Evolutionary conservation across 73 alveolate species (phyloP), one percentile per base, ranked within the genome.

Genomic region (Stentor roeselii): DNA sequence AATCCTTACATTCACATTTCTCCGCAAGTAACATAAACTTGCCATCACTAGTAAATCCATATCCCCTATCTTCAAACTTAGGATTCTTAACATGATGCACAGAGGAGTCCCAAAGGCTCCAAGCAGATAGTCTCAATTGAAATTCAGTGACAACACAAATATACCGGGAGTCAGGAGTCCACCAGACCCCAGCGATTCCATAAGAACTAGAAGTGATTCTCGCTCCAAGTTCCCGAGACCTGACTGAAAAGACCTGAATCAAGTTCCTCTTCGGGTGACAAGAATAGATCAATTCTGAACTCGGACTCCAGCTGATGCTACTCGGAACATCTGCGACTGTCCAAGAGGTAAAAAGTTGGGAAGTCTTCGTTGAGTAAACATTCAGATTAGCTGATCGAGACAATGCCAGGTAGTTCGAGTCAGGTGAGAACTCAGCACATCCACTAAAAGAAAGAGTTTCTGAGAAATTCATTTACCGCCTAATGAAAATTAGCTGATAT

Each of bases 11-110:
- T 78, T 95, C 95, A 39, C 89, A 86, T 77, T 98, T 91, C 84
- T 96, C 99, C 2, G 97, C 98, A 59, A 96, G 87, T 37, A 98
- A 98, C 99, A 96, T 96, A 86, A 96, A 96, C 87, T 93, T 93
- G 58, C 96, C 95, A 87, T 96, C 94, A 59, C 93, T 90, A 3
- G 96, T 88, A 85, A 95, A 95, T 78, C 93, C 61, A 35, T 92
- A 90, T 27, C 95, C 90, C 86, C 92, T 92, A 86, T 96, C 99
- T 0, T 87, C 87, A 39, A 58, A 82, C 37, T 85, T 85, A 1
- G 89, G 90, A 42, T 77, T 77, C 42, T 85, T 85, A 27, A 82
- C 42, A 6, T 37, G 83, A 77, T 78, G 36, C 31, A 58, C 60
- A 6, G 37, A 36, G 35, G 35, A 35, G 90, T 87, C 40, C 86